Evolutionary conservation across 176 grass and related monocot genomes (phyloP), one percentile per base, ranked within the genome.

Genomic region (Oryza nivara): DNA sequence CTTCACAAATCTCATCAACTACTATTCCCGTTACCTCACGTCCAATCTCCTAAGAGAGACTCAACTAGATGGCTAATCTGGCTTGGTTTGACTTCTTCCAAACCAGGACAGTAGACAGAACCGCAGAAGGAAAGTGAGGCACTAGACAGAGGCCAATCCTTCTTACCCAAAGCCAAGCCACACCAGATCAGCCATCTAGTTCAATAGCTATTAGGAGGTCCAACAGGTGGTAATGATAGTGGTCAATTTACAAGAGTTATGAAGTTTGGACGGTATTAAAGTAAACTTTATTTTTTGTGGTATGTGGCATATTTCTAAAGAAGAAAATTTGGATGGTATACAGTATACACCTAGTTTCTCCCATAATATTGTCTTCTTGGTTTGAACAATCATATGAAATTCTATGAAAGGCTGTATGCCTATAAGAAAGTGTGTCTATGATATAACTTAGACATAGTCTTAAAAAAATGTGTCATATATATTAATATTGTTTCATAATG

Each of bases 371-470:
- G 30, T 36, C 13, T 19, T 36, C 66, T 36, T 17, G 30, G 66
- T 68, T 19, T 68, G 41, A 26, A 44, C 70, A 73, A 72, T 47
- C 70, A 73, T 73, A 47, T 4, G 70, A 26, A 23, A 71, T 41
- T 3, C 10, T 44, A 71, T 12, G 2, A 9, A 43, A 43, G n/a
- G 35, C 40, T n/a, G 19, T 44, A 44, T 22, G 69, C 4, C 20
- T 9, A 58, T n/a, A 58, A 58, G 54, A 58, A 58, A 58, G 54
- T 58, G 51, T 19, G 54, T 58, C 54, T 58, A 58, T 8, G 54
- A 7, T 58, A 58, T 14, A 52, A 17, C 2, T 3, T 58, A 58
- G 19, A 52, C 20, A 3, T 58, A 58, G 54, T 58, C 13, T 58
- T 58, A n/a, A 6, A 52, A 20, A n/a, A 58, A n/a, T 58, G 54